Evolutionary conservation across 2,329 filamentous ascomycete genomes (phyloP).

Genomic region (Aspergillus uvarum): DNA sequence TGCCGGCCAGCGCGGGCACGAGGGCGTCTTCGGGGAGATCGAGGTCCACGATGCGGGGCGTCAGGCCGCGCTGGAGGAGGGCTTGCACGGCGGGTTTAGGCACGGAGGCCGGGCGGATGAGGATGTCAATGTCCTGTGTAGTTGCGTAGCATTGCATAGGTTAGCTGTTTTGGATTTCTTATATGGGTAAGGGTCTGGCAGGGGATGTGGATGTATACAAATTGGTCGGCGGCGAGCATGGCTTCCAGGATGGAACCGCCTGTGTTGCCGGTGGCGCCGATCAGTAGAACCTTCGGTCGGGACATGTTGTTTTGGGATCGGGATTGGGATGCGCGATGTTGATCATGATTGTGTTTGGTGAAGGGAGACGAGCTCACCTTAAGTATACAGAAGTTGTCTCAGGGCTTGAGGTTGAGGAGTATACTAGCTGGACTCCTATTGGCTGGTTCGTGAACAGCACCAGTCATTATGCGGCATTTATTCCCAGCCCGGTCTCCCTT

Average conservation of each 20-base stretch:
- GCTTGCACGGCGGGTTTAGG: slow-evolving; percentile 40
- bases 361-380: background rate
- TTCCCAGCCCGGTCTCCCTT: no score
- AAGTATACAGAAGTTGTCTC: no score
- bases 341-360: background rate
- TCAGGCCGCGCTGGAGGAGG: slow-evolving; percentile 39
- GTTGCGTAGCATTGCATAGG: background rate
- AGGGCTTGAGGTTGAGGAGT: no score
- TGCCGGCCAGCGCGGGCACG: slow-evolving; percentile 19
- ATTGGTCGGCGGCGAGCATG: slow-evolving; percentile 21
- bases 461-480: no score
- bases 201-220: slow-evolving; percentile 15
- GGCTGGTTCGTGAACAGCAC: no score
- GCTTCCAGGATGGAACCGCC: slow-evolving; percentile 28
- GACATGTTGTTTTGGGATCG: background rate
- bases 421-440: no score
- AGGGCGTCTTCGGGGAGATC: background rate
- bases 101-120: slow-evolving; percentile 45
- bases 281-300: slow-evolving; percentile 19
- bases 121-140: slow-evolving; percentile 43
- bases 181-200: no score
- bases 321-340: background rate
- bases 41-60: slow-evolving; percentile 27
- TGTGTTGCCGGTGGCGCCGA: slow-evolving; percentile 32
- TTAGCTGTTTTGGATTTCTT: background rate